These are phyloP conservation scores for Nigrospora sphaerica DNA, from an alignment of 2,329 filamentous ascomycete genomes.

Conservation along the genomic window DNA sequence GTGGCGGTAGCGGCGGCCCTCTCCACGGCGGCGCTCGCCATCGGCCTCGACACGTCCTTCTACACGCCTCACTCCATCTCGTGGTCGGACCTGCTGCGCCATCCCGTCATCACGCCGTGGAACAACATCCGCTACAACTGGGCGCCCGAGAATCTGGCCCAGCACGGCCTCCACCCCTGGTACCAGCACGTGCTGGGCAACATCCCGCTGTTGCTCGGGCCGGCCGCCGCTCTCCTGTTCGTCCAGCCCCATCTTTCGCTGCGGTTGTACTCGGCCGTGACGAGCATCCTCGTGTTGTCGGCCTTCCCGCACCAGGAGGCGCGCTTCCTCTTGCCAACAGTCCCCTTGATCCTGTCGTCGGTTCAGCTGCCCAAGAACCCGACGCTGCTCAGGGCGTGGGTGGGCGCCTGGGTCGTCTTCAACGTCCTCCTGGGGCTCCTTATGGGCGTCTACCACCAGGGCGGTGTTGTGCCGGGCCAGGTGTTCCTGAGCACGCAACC, in stretches of 20 bases:
- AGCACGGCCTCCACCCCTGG: slow-evolving; percentile 71
- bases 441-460: slow-evolving; percentile 80
- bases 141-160: slow-evolving; percentile 59
- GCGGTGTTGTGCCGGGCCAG: slow-evolving; percentile 68
- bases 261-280: slow-evolving; percentile 66
- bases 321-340: slow-evolving; percentile 67
- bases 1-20: slow-evolving; percentile 59
- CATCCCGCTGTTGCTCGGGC: slow-evolving; percentile 65
- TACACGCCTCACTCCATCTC: slow-evolving; percentile 60
- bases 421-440: slow-evolving; percentile 61
- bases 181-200: slow-evolving; percentile 72
- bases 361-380: slow-evolving; percentile 56
- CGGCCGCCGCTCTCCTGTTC: slow-evolving; percentile 56
- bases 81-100: slow-evolving; percentile 54
- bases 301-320: slow-evolving; percentile 75
- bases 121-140: slow-evolving; percentile 77
- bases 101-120: slow-evolving; percentile 67
- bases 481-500: slow-evolving; percentile 65
- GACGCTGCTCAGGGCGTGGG: slow-evolving; percentile 45
- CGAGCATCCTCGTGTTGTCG: slow-evolving; percentile 63
- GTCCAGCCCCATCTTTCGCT: slow-evolving; percentile 49
- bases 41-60: slow-evolving; percentile 79
- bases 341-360: slow-evolving; percentile 71
- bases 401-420: slow-evolving; percentile 59
- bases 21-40: slow-evolving; percentile 63